Evolutionary conservation across 306 rosid species (phyloP), one percentile per base, ranked within the genome.

Genomic region (Comarum palustre): DNA sequence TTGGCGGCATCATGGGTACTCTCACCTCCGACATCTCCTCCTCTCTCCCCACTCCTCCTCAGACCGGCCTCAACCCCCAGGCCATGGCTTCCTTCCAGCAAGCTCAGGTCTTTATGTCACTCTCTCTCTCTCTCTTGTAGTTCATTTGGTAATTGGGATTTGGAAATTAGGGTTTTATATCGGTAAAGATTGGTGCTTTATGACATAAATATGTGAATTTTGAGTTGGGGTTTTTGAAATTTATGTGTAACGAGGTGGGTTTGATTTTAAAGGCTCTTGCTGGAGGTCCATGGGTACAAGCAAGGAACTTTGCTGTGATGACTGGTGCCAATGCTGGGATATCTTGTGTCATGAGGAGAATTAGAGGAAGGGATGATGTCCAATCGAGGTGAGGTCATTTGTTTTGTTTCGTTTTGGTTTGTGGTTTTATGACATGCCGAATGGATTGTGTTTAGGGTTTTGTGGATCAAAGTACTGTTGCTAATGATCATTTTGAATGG

Each of bases 261-360:
- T 76, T 77, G 27, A 1, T 2, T 22, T 51, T 72, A 6, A 45
- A 95, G 99, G 96, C 96, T 74, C 93, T 95, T 57, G 77, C 96
- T 42, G 99, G 99, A 22, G 99, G 99, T 66, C 97, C 97, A 16
- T 72, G 87, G 36, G 68, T 88, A 55, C 97, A 95, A 84, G 99
- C 99, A 58, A 89, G 99, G 24, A 95, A 95, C 78, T 95, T 95
- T 79, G 99, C 99, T 66, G 96, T 95, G 59, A 91, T 95, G 97
- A 91, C 97, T 0, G 99, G 99, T 68, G 96, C 85, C 62, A 95
- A 91, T 81, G 99, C 99, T 24, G 99, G 99, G 42, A 91, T 95
- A 72, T 66, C 99, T 24, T 90, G 89, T 82, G 89, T 91, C 41
- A 84, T 95, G 97, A 95, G 78, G 86, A 92, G 99, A 83, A 2